Conservation (phyloP, 805 yeast species). For the Zygosaccharomyces rouxii region DNA sequence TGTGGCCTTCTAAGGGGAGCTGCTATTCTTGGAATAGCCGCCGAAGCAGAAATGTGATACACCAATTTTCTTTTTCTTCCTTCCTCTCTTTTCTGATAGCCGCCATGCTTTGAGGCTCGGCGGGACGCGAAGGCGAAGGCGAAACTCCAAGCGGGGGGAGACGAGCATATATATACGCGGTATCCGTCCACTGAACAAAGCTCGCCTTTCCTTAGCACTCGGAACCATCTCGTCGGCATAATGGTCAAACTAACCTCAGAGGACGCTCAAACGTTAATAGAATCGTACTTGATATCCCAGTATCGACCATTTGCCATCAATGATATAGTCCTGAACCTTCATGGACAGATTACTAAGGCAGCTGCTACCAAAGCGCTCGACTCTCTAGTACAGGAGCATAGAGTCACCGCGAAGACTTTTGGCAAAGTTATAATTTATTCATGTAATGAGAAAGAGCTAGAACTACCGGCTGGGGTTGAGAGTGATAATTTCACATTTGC, state of each 20-base stretch:
- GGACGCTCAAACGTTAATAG: conserved; percentile 35
- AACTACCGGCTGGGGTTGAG: conserved; percentile 9
- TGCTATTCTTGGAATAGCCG: no score
- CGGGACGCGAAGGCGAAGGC: no score
- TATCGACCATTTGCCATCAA: conserved; percentile 47
- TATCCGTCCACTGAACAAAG: no score
- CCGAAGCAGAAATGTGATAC: no score
- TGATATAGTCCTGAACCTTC: conserved; percentile 45
- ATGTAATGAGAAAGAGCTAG: conserved; percentile 35
- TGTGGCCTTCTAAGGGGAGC: no score
- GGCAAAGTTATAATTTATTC: conserved; percentile 45
- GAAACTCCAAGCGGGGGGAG: no score
- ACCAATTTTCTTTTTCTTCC: no score
- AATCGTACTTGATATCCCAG: conserved; percentile 40
- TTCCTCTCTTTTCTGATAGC: no score
- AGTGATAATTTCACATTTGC: conserved; percentile 15
- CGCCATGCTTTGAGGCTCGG: no score
- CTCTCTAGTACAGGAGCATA: conserved; percentile 31
- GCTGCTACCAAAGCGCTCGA: conserved; percentile 40
- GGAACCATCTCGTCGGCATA: no score
- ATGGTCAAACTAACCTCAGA: conserved; percentile 3
- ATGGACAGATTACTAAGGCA: conserved; percentile 38
- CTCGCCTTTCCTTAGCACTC: no score
- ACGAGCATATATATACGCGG: no score
- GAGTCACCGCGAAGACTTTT: conserved; percentile 38